These are phyloP conservation scores for Apiotrichum siamense DNA, from an alignment of 1,284 basidiomycete species.

Conservation along the genomic window DNA sequence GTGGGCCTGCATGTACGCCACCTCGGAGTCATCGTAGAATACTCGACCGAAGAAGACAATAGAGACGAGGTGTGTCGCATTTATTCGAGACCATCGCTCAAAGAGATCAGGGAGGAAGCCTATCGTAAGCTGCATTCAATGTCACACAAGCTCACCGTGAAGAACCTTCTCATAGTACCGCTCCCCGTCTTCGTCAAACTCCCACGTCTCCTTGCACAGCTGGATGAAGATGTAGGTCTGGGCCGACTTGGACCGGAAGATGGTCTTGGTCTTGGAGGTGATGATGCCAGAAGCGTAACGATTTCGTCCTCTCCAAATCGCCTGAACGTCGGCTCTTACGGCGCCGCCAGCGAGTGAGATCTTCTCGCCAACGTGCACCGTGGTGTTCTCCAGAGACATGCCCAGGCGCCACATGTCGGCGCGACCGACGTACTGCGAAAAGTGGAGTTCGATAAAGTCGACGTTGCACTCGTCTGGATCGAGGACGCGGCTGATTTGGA, in stretches of 20 bases:
- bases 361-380: slow-evolving; percentile 58
- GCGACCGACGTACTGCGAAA: slow-evolving; percentile 86
- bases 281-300: slow-evolving; percentile 72
- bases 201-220: slow-evolving; percentile 92
- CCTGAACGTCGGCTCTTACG: slow-evolving; percentile 69
- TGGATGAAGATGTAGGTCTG: slow-evolving; percentile 85
- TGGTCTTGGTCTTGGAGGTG: slow-evolving; percentile 74
- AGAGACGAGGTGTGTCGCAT: slow-evolving; percentile 88
- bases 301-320: slow-evolving; percentile 52
- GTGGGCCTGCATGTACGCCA: slow-evolving; percentile 54
- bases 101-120: slow-evolving; percentile 78
- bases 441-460: slow-evolving; percentile 79
- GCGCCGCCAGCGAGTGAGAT: slow-evolving; percentile 53
- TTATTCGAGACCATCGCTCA: slow-evolving; percentile 68
- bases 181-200: slow-evolving; percentile 94
- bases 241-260: slow-evolving; percentile 86
- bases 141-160: slow-evolving; percentile 53
- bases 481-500: slow-evolving; percentile 42
- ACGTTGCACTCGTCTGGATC: slow-evolving; percentile 57
- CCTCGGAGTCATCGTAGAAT: slow-evolving; percentile 77
- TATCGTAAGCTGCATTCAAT: slow-evolving; percentile 18
- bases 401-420: slow-evolving; percentile 89
- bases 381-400: slow-evolving; percentile 56
- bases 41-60: slow-evolving; percentile 93
- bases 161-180: slow-evolving; percentile 94